Evolutionary conservation across 768 basidiomycete species (phyloP), one percentile per base, ranked within the genome.

Genomic region (Auriscalpium vulgare): DNA sequence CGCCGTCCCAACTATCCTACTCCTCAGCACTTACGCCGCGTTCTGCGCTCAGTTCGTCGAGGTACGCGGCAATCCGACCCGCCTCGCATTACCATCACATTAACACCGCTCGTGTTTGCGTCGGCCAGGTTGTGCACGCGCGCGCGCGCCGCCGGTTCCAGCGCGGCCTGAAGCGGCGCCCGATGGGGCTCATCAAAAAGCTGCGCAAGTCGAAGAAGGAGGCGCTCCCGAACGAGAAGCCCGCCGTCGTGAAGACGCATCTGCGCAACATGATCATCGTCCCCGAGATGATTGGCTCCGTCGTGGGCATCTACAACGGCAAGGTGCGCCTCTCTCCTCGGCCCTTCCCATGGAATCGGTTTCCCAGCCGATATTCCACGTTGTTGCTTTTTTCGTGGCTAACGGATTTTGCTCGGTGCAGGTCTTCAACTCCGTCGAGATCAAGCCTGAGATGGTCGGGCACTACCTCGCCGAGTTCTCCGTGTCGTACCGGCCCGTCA

Each of bases 231-330:
- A 97, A 97, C 76, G 95, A 98, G 78, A 98, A 99, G 81, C 97
- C 97, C 57, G 82, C 92, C 52, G 90, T 94, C 65, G 95, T 99
- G 69, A 99, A 98, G 83, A 99, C 97, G 56, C 97, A 99, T 75
- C 81, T 99, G 66, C 92, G 97, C 68, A 87, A 98, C 77, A 98
- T 99, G 97, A 95, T 98, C 74, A 87, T 99, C 74, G 97, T 99
- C 58, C 97, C 97, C 50, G 97, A 99, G 80, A 98, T 99, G 97
- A 97, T 99, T 74, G 97, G 97, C 59, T 88, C 85, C 67, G 91
- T 98, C 63, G 85, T 97, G 61, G 97, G 97, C 60, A 95, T 98
- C 71, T 98, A 99, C 85, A 95, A 94, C 69, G 93, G 93, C 69
- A 95, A 95, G 83, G 89, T 91, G 68, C 59, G 73, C 71, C 13